Evolutionary conservation across 2,329 filamentous ascomycete species (phyloP).

Genomic region (Cercospora zeae-maydis): DNA sequence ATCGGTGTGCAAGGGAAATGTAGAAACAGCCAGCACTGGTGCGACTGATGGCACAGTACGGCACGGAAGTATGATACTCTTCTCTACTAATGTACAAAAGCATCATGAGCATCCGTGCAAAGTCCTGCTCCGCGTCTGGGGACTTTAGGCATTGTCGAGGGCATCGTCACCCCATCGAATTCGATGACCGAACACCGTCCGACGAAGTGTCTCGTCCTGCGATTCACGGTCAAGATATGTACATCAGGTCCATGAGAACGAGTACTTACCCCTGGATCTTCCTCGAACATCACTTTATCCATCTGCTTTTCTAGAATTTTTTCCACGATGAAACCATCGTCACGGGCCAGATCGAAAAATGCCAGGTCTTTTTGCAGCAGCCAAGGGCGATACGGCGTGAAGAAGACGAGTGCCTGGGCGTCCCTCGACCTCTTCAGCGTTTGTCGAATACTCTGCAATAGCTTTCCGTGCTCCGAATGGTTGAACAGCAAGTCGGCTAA

Average conservation of each 20-base stretch:
- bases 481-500: conserved; percentile 89
- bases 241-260: not conserved
- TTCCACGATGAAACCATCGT: conserved; percentile 69
- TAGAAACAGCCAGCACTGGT: not conserved
- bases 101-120: not conserved
- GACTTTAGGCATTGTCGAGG: not conserved
- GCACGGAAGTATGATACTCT: conserved; percentile 20
- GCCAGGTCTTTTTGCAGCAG: conserved; percentile 76
- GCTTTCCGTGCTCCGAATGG: conserved; percentile 77
- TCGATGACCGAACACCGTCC: conserved; percentile 77
- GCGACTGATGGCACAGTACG: not conserved
- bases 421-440: conserved; percentile 57
- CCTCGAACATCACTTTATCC: conserved; percentile 83
- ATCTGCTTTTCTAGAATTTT: conserved; percentile 78
- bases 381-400: conserved; percentile 93
- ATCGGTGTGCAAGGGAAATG: not conserved
- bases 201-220: conserved; percentile 70
- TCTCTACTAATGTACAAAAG: conserved; percentile 12
- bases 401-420: conserved; percentile 78
- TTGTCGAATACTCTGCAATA: conserved; percentile 67
- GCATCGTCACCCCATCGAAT: conserved; percentile 55
- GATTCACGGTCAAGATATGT: not conserved
- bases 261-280: conserved; percentile 68
- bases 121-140: not conserved
- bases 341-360: conserved; percentile 76